Evolutionary conservation across 148 eudicot genomes (phyloP).

Genomic region (Vaccinium vitisidaea): DNA sequence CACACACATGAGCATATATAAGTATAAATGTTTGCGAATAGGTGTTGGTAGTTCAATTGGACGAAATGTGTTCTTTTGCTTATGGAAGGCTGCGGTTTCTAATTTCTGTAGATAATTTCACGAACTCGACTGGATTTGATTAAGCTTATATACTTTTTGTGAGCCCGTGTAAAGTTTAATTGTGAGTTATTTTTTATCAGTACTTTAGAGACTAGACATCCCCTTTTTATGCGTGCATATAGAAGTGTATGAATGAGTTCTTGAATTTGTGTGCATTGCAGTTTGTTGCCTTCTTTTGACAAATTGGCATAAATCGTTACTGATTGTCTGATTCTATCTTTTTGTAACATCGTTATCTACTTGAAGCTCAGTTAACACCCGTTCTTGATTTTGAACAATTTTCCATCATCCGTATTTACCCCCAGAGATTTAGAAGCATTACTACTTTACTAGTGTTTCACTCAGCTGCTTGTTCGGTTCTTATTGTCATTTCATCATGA

Average conservation of each 20-base stretch:
- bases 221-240: neutral
- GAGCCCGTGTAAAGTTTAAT: neutral
- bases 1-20: neutral
- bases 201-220: neutral
- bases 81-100: neutral
- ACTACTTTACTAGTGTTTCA: too few species aligned
- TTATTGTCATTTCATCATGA: neutral
- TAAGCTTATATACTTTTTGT: neutral
- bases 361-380: too few species aligned
- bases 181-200: neutral
- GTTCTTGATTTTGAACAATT: too few species aligned
- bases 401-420: neutral
- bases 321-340: neutral
- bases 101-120: neutral
- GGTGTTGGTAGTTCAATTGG: neutral
- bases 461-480: constrained; percentile 5
- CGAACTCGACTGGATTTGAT: neutral
- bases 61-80: neutral
- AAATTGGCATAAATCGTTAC: neutral
- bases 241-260: neutral
- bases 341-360: too few species aligned
- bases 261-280: neutral
- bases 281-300: neutral
- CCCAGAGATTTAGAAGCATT: neutral
- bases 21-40: neutral